These are phyloP conservation scores for Sapria himalayana DNA, from an alignment of 345 rosid genomes.

Conservation along the genomic window DNA sequence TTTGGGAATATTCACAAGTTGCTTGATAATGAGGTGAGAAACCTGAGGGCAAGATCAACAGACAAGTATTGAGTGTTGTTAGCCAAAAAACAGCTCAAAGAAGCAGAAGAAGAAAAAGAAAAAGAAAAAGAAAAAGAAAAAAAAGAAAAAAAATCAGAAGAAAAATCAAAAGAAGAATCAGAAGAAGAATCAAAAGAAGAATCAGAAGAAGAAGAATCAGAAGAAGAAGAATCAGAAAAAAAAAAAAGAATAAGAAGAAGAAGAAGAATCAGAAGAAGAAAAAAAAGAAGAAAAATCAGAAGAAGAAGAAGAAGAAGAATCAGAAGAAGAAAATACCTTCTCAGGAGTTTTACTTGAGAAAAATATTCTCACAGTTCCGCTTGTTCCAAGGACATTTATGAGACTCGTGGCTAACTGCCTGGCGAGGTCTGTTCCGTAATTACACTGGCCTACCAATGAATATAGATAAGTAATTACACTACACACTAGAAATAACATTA, in stretches of 20 bases:
- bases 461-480: too few relatives aligned
- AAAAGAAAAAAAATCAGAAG: too few relatives aligned
- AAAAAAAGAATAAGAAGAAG: too few relatives aligned
- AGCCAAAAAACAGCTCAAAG: too few relatives aligned
- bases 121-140: too few relatives aligned
- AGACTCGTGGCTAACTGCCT: constrained; percentile 45
- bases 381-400: constrained; percentile 34
- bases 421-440: constrained; percentile 73
- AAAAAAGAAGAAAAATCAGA: neutral
- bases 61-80: too few relatives aligned
- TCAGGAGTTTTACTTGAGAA: constrained; percentile 64
- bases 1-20: constrained; percentile 63
- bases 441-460: constrained; percentile 36
- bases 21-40: constrained; percentile 39
- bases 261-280: neutral
- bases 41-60: constrained; percentile 24
- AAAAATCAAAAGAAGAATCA: too few relatives aligned
- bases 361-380: constrained; percentile 78
- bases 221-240: too few relatives aligned
- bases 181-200: too few relatives aligned
- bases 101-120: too few relatives aligned
- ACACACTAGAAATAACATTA: too few relatives aligned
- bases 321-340: constrained; percentile 39
- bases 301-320: constrained; percentile 3
- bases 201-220: too few relatives aligned